Evolutionary conservation across 495 filamentous ascomycete genomes (phyloP).

Genomic region (Penicillium bialowiezense): DNA sequence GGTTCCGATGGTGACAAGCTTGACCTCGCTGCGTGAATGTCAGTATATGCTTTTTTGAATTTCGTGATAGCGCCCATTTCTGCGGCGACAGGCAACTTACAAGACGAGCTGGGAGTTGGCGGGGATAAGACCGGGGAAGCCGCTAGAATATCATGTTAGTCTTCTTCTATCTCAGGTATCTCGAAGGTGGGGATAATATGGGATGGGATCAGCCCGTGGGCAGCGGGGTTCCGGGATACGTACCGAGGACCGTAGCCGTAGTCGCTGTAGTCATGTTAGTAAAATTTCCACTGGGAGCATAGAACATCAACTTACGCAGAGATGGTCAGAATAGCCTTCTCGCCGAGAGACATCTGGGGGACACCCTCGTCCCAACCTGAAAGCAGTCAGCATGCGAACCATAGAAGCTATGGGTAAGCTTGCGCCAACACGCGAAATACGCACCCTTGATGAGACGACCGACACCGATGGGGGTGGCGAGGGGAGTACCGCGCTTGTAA

Average conservation of each 20-base stretch:
- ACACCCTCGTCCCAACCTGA: slow-evolving; percentile 88
- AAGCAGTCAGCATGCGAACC: slow-evolving; percentile 1
- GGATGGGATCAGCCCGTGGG: neutral
- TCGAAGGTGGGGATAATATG: too few relatives aligned
- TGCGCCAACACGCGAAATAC: slow-evolving; percentile 1
- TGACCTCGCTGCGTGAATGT: slow-evolving; percentile 37
- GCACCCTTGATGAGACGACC: slow-evolving; percentile 77
- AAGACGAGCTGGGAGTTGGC: slow-evolving; percentile 47
- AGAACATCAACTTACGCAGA: slow-evolving; percentile 54
- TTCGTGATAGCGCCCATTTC: neutral
- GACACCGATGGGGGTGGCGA: slow-evolving; percentile 66
- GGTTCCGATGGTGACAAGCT: slow-evolving; percentile 42
- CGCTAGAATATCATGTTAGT: neutral
- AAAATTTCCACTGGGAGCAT: neutral
- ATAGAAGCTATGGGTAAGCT: neutral
- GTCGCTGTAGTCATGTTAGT: slow-evolving; percentile 53
- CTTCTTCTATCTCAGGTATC: neutral
- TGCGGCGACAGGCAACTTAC: slow-evolving; percentile 34
- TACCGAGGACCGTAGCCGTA: slow-evolving; percentile 74
- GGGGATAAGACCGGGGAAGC: slow-evolving; percentile 60
- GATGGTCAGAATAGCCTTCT: slow-evolving; percentile 79
- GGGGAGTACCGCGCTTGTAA: slow-evolving; percentile 50
- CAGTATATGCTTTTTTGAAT: slow-evolving; percentile 1
- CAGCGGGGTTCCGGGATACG: slow-evolving; percentile 19
- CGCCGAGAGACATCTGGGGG: slow-evolving; percentile 70